Evolutionary conservation across 805 yeast species (phyloP).

Genomic region (Starmerella davenportii): DNA sequence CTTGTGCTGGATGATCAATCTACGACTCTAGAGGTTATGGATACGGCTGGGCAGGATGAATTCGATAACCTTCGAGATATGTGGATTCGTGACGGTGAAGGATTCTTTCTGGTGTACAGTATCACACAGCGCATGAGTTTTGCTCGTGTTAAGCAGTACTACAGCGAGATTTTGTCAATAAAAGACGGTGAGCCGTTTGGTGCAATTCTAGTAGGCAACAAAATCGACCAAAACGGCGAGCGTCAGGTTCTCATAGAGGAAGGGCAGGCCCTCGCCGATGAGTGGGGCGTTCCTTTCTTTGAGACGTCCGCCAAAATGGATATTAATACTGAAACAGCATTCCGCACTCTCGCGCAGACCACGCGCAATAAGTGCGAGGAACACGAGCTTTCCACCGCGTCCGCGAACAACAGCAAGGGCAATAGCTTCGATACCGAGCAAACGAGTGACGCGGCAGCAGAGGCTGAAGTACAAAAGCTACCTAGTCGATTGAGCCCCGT

Average conservation of each 20-base stretch:
- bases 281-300: constrained; percentile 47
- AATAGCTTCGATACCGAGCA: neutral
- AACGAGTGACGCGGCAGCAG: neutral
- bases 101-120: constrained; percentile 73
- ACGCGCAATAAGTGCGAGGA: constrained; percentile 49
- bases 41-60: constrained; percentile 98
- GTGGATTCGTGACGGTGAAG: constrained; percentile 93
- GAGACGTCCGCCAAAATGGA: constrained; percentile 92
- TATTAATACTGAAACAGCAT: constrained; percentile 72
- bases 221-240: constrained; percentile 57
- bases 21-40: constrained; percentile 70
- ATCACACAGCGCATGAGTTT: constrained; percentile 72
- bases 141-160: constrained; percentile 66
- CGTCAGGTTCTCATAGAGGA: constrained; percentile 69
- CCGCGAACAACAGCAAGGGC: neutral
- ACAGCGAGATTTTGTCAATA: constrained; percentile 60
- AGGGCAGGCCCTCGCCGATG: constrained; percentile 59
- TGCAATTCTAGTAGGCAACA: constrained; percentile 83
- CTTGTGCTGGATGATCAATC: constrained; percentile 68
- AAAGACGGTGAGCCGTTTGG: constrained; percentile 41
- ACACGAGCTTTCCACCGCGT: neutral
- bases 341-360: constrained; percentile 43
- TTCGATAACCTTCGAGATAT: constrained; percentile 83
- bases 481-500: no score
- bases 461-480: no score